These are phyloP conservation scores for Trichoderma gracile DNA, from an alignment of 2,329 filamentous ascomycete species.

Conservation along the genomic window DNA sequence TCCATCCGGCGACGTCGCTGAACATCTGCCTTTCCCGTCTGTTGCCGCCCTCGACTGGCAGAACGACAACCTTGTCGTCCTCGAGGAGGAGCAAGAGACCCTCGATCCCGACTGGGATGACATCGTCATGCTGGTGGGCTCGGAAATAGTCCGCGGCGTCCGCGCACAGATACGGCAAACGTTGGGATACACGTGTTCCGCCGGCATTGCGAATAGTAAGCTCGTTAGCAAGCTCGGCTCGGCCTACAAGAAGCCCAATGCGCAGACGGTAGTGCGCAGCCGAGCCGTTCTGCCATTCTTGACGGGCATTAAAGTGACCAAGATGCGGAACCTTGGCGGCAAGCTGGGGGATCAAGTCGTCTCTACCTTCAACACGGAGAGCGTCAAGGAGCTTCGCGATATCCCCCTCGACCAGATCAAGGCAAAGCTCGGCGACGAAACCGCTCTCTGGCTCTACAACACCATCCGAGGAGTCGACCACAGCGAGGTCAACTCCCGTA, in stretches of 20 bases:
- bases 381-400: constrained; percentile 71
- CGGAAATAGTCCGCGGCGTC: constrained; percentile 81
- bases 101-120: constrained; percentile 96
- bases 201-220: constrained; percentile 86
- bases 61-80: constrained; percentile 76
- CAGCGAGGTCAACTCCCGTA: constrained; percentile 86
- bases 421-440: constrained; percentile 77
- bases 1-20: constrained; percentile 72
- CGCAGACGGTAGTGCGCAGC: constrained; percentile 90
- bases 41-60: constrained; percentile 77
- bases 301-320: constrained; percentile 84
- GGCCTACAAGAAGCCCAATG: constrained; percentile 87
- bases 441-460: constrained; percentile 80
- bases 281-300: constrained; percentile 79
- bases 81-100: constrained; percentile 73
- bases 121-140: constrained; percentile 79
- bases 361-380: constrained; percentile 77
- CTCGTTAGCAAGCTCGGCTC: constrained; percentile 94
- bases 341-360: constrained; percentile 89
- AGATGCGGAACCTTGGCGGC: constrained; percentile 91
- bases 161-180: constrained; percentile 67
- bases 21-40: constrained; percentile 69
- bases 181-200: constrained; percentile 88
- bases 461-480: constrained; percentile 82
- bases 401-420: constrained; percentile 76